Percentiles rank a stretch among this genome's conserved stretches.
Evolutionary conservation across 257 asterid genomes (phyloP).

Genomic region (Prunella vulgaris): DNA sequence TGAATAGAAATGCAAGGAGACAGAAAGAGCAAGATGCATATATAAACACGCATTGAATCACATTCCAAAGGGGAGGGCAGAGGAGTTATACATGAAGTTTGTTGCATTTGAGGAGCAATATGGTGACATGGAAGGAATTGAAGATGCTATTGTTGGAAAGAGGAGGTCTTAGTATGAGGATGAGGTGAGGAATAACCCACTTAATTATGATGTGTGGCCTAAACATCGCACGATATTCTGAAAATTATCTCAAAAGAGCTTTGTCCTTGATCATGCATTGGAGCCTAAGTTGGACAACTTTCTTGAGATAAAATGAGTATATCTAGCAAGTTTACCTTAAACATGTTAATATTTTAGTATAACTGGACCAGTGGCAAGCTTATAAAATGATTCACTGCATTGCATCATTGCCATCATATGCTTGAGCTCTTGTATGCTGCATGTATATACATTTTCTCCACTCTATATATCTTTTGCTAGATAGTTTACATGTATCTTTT

Average conservation of each 20-base stretch:
- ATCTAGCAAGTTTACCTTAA: not conserved
- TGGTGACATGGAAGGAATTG: conserved; percentile 89
- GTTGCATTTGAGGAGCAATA: conserved; percentile 91
- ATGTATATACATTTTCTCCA: not conserved
- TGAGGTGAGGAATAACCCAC: conserved; percentile 77
- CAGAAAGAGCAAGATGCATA: conserved; percentile 78
- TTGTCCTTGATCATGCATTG: not conserved
- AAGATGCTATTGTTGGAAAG: no score
- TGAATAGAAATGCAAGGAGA: conserved; percentile 90
- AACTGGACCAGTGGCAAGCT: conserved; percentile 15
- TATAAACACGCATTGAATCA: conserved; percentile 82
- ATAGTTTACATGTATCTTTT: not conserved
- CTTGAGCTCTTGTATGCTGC: not conserved
- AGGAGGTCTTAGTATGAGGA: conserved; percentile 89
- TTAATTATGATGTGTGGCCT: conserved; percentile 44
- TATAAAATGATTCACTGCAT: no score
- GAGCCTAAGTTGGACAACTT: not conserved
- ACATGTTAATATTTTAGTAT: not conserved
- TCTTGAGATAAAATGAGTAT: not conserved
- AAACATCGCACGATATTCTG: not conserved
- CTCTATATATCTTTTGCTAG: not conserved
- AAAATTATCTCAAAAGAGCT: not conserved
- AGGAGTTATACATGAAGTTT: conserved; percentile 79
- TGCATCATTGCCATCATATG: no score
- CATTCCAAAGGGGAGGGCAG: conserved; percentile 86